Evolutionary conservation across 148 eudicot species (phyloP).

Genomic region (Chenopodium album): DNA sequence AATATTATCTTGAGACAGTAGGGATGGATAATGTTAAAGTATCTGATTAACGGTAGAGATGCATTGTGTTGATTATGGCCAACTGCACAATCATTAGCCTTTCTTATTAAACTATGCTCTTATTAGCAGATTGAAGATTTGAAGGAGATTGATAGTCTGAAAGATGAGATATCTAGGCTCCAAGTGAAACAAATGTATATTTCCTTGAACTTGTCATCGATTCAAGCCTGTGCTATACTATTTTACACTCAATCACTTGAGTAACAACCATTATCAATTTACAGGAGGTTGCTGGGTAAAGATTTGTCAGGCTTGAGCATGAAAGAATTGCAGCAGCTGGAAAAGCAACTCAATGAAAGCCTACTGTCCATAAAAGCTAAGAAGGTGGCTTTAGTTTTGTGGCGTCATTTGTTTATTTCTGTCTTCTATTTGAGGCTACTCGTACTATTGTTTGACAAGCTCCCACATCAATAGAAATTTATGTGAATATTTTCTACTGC

Average conservation of each 20-base stretch:
- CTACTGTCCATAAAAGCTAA: slow-evolving; percentile 61
- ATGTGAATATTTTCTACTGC: slow-evolving; percentile 15
- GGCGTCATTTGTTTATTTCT: not conserved
- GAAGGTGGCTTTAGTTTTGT: slow-evolving; percentile 41
- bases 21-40: not conserved
- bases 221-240: not conserved
- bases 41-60: not conserved
- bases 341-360: slow-evolving; percentile 61
- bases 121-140: slow-evolving; percentile 35
- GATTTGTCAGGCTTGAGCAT: slow-evolving; percentile 54
- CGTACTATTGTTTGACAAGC: not conserved
- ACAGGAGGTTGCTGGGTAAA: slow-evolving; percentile 70
- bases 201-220: not conserved
- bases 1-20: not conserved
- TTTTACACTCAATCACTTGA: not conserved
- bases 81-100: not conserved
- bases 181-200: slow-evolving; percentile 49
- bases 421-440: not conserved
- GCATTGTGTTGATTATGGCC: not conserved
- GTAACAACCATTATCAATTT: slow-evolving; percentile 10
- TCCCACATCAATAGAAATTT: not conserved
- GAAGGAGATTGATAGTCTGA: slow-evolving; percentile 51
- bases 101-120: not conserved
- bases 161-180: slow-evolving; percentile 47
- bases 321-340: slow-evolving; percentile 58